Evolutionary conservation across 1,284 basidiomycete genomes (phyloP), one percentile per base, ranked within the genome.

Genomic region (Moesziomyces antarcticus): DNA sequence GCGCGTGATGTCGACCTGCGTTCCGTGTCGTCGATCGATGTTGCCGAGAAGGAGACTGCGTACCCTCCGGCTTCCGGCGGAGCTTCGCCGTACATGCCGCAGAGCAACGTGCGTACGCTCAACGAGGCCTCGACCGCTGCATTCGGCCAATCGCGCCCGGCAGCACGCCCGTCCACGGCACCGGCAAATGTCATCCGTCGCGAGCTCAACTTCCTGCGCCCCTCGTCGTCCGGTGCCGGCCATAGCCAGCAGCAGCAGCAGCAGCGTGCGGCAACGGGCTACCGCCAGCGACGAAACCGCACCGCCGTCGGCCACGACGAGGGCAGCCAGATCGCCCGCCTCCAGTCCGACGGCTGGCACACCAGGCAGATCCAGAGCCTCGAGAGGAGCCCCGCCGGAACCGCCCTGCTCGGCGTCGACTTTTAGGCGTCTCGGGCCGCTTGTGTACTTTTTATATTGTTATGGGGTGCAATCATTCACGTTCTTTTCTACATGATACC

Each of bases 271-370:
- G 16, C 37, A 7, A 35, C 50, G 7, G 24, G n/a, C 10, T 51
- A 59, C 18, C 56, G 56, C n/a, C 68, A 63, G 45, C 43, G 68
- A 21, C 27, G 70, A 9, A 60, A 45, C 8, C 18, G 60, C 3
- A 68, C 60, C 20, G 64, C 64, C 10, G 52, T 55, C 0, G 30
- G 16, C 16, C 27, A 13, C 6, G 74, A 73, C 42, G 73, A 78
- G 24, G 76, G 63, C 1, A 53, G 55, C 13, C 18, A 53, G 20
- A 9, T 73, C 13, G 59, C 69, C 0, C 59, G 76, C 9, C 50
- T 78, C n/a, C 73, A 72, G 20, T 62, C 59, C 27, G 76, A 78
- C 51, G 76, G 74, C 22, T 78, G 76, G 76, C 75, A 75, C 22
- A 60, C 73, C 18, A 42, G 76, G 16, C 76, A 78, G 56, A 72